Base-by-base conservation (phyloP, 1,139 yeast species). In the Taiozyma sp. region DNA sequence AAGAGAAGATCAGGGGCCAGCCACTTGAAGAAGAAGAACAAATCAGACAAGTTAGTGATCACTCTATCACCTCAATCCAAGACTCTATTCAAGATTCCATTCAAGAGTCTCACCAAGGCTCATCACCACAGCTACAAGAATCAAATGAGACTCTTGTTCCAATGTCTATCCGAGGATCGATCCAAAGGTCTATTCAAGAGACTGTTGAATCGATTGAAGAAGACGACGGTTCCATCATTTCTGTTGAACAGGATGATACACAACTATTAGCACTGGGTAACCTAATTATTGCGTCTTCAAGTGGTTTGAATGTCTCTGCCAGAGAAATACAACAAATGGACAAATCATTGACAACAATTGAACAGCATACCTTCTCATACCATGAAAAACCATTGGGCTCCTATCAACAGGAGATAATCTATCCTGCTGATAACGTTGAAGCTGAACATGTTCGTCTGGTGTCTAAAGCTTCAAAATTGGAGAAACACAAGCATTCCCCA, bases 241-340 rank as follows among this genome's bases (percentile, higher is more conserved):
- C 52, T 4, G 35, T 22, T 8, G 35, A 21, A 3, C 43, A 37
- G 11, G 45, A 37, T 24, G 52, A 49, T n/a, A 44, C 44, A 4
- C 30, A 53, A 42, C 52, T 59, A 6, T 37, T 53, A 16, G 58
- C 53, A 22, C 50, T 59, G 6, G 55, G 61, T 16, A 55, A 56
- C 42, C 32, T 53, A 42, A 55, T 59, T 30, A 52, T 59, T 24
- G 32, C 50, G 2, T 39, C 57, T 11, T 54, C 53, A 29, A 55
- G 55, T 11, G 39, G 47, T 11, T 22, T 52, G 28, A 40, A 43
- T 3, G 39, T 51, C 22, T 47, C 56, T 1, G 16, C 35, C 4
- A n/a, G 42, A 4, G 52, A 56, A 14, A 32, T 52, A n/a, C 48
- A 42, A 6, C 26, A 16, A 11, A 51, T 55, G 55, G 57, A 56